phyloP scores from a whole-genome alignment of 345 rosid species.

The Eucalyptus camaldulensis region DNA sequence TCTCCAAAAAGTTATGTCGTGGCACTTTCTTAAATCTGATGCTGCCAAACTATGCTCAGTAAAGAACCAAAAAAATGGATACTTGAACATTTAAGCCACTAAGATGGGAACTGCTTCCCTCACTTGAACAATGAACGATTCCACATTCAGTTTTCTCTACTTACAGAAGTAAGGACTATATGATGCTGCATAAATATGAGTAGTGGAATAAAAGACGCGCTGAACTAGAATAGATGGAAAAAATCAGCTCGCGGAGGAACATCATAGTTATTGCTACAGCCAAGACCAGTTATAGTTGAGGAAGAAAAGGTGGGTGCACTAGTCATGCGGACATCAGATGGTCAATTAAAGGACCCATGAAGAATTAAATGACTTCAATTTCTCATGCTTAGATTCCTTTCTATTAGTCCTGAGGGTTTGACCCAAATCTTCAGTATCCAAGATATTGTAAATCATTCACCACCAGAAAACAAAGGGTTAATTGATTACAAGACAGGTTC shows the following conservation, averaged over 20 bases:
- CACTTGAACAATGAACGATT: background rate
- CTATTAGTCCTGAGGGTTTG: background rate
- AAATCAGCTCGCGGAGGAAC: background rate
- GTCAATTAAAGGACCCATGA: background rate
- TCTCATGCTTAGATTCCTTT: background rate
- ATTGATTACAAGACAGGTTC: background rate
- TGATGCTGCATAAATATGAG: background rate
- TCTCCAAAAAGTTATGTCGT: background rate
- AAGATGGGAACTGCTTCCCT: background rate
- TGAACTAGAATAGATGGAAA: background rate
- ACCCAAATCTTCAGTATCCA: background rate
- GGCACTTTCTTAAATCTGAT: background rate
- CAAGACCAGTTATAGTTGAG: background rate
- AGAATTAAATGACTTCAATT: background rate
- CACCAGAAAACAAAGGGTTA: background rate
- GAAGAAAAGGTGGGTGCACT: background rate
- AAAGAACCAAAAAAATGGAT: too few relatives aligned
- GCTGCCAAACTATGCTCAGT: background rate
- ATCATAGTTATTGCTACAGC: background rate
- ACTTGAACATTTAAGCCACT: background rate
- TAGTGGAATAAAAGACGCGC: background rate
- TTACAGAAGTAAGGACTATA: background rate
- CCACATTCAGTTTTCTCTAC: background rate
- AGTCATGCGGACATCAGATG: background rate
- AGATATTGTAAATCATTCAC: background rate